These are phyloP conservation scores for Baudoinia panamericana DNA, from an alignment of 495 filamentous ascomycete genomes.

Conservation along the genomic window DNA sequence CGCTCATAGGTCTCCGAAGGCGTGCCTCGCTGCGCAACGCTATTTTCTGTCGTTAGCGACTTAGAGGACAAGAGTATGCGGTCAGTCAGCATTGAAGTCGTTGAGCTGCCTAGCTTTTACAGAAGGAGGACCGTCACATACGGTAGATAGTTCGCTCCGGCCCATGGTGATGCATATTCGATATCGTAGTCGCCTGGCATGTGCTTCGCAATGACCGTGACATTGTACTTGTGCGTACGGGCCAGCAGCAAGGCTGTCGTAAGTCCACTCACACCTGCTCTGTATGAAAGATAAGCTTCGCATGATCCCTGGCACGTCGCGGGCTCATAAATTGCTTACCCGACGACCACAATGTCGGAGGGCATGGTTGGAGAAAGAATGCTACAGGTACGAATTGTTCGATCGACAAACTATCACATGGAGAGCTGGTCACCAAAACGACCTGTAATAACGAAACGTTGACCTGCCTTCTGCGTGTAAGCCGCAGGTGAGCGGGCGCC, in stretches of 20 bases:
- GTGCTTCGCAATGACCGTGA: constrained; percentile 85
- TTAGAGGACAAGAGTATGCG: too few relatives aligned
- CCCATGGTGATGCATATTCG: constrained; percentile 92
- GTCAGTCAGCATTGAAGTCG: too few relatives aligned
- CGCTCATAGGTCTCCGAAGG: constrained; percentile 40
- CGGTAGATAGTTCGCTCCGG: constrained; percentile 87
- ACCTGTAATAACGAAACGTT: too few relatives aligned
- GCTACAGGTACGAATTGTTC: too few relatives aligned
- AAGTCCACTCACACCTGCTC: constrained; percentile 81
- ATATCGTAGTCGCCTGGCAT: constrained; percentile 98
- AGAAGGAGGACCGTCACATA: too few relatives aligned
- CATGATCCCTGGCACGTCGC: not conserved
- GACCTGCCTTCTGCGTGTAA: too few relatives aligned
- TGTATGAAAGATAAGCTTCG: constrained; percentile 27
- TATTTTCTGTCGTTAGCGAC: constrained; percentile 20
- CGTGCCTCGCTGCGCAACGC: constrained; percentile 42
- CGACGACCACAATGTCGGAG: constrained; percentile 19
- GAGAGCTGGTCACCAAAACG: too few relatives aligned
- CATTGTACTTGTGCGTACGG: constrained; percentile 47
- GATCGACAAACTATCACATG: too few relatives aligned
- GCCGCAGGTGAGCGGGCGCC: too few relatives aligned
- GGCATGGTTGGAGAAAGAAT: too few relatives aligned
- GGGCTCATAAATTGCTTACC: constrained; percentile 2
- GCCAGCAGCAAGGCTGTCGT: constrained; percentile 83
- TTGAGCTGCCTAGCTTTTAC: too few relatives aligned